Evolutionary conservation across 139 green algal genomes (phyloP).

Genomic region (Chlamydomonas asymmetrica): DNA sequence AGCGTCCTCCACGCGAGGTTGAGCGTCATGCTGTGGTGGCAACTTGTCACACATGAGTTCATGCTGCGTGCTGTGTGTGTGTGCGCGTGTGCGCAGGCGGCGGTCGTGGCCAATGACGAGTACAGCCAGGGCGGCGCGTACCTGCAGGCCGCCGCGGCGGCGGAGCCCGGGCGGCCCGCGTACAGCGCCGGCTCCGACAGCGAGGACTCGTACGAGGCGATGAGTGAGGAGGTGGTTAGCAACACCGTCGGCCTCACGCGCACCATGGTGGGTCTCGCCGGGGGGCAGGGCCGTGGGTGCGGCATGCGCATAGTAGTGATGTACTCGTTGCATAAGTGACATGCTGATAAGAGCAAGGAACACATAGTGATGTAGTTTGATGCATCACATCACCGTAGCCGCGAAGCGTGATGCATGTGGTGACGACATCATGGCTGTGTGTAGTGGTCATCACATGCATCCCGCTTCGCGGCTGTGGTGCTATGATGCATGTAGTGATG

Average conservation of each 20-base stretch:
- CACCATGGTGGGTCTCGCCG: no score
- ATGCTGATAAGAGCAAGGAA: no score
- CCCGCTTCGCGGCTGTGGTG: no score
- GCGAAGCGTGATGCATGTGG: no score
- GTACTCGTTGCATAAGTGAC: no score
- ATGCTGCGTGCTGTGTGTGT: not conserved
- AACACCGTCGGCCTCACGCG: slow-evolving; percentile 29
- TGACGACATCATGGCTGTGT: no score
- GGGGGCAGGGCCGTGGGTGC: no score
- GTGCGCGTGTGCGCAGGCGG: not conserved
- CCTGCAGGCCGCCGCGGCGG: not conserved
- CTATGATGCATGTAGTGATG: no score
- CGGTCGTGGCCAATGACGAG: not conserved
- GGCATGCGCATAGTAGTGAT: no score
- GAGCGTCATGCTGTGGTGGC: slow-evolving; percentile 14
- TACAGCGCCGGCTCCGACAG: not conserved
- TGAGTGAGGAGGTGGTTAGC: slow-evolving; percentile 37
- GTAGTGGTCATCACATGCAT: no score
- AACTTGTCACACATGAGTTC: not conserved
- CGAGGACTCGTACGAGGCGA: not conserved
- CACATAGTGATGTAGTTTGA: no score
- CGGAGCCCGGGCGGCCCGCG: not conserved
- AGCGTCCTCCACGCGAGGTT: slow-evolving; percentile 1
- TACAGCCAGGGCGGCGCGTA: not conserved
- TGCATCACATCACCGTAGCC: no score